Evolutionary conservation across 1,284 basidiomycete species (phyloP).

Genomic region (Retiboletus flavoniger): DNA sequence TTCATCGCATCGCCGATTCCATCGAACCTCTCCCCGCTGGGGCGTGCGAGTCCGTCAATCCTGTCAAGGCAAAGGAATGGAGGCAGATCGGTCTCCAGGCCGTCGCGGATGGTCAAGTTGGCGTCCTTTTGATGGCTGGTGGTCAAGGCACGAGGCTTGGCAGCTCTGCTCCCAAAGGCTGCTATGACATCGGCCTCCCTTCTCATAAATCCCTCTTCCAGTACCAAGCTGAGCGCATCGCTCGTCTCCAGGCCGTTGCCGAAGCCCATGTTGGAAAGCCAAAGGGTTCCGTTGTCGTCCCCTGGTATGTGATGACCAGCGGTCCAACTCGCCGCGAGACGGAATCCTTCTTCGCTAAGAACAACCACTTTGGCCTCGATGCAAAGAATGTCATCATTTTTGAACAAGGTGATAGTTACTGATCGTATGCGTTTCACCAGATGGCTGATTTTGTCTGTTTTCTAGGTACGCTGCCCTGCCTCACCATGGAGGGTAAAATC

Average conservation of each 20-base stretch:
- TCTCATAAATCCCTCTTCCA: conserved; percentile 95
- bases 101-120: conserved; percentile 80
- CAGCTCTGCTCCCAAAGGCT: conserved; percentile 92
- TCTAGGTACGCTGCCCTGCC: conserved; percentile 90
- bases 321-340: conserved; percentile 91
- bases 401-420: conserved; percentile 76
- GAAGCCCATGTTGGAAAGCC: conserved; percentile 53
- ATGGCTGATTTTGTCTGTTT: conserved; percentile 7
- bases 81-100: conserved; percentile 75
- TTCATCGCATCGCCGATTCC: conserved; percentile 45
- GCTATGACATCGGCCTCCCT: conserved; percentile 95
- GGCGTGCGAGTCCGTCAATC: conserved; percentile 61
- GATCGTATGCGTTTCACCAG: not conserved
- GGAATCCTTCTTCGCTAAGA: conserved; percentile 79
- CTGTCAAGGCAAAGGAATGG: conserved; percentile 71
- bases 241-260: conserved; percentile 78
- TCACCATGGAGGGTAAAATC: conserved; percentile 93
- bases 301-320: conserved; percentile 99
- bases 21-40: conserved; percentile 81
- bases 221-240: conserved; percentile 94
- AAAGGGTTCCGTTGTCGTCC: conserved; percentile 65
- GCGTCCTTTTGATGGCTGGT: conserved; percentile 94
- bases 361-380: conserved; percentile 84
- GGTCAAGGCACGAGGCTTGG: conserved; percentile 97
- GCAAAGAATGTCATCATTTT: conserved; percentile 88